Conservation (phyloP, 495 filamentous ascomycete genomes). For the Schizothecium vesticola region DNA sequence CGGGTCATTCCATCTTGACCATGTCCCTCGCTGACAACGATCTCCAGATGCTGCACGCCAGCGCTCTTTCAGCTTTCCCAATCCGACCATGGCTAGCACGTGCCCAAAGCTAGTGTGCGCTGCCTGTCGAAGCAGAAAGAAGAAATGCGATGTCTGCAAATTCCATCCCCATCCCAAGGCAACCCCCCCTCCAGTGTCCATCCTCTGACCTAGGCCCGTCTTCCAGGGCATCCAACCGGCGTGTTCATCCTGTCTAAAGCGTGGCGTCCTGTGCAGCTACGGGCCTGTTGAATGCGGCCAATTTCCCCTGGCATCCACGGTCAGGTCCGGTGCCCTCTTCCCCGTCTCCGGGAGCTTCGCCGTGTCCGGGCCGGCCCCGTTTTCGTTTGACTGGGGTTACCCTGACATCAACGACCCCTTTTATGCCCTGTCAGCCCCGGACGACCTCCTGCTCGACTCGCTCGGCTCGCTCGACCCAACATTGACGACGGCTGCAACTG, state of each 20-base stretch:
- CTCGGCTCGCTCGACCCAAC: not conserved
- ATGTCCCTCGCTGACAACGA: not conserved
- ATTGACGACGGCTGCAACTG: not conserved
- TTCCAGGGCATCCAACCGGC: not conserved
- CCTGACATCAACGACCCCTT: not conserved
- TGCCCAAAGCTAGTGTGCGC: not conserved
- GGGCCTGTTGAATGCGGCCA: not conserved
- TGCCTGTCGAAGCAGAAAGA: conserved; percentile 6
- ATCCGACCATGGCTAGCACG: not conserved
- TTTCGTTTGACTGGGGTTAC: not conserved
- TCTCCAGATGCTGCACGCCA: not conserved
- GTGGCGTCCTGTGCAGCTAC: not conserved
- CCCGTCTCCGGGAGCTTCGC: not conserved
- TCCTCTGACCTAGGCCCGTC: not conserved
- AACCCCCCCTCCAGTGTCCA: not conserved
- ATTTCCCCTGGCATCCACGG: not conserved
- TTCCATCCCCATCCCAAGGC: not conserved
- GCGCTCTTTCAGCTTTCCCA: not conserved
- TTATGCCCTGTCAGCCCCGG: not conserved
- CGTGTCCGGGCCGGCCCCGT: not conserved
- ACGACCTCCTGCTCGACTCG: not conserved
- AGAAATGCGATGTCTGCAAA: conserved; percentile 6
- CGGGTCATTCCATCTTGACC: not conserved
- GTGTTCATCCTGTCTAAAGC: conserved; percentile 4
- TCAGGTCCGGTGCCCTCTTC: not conserved